Conservation (phyloP, 1,284 basidiomycete species). For the Papiliotrema laurentii region DNA sequence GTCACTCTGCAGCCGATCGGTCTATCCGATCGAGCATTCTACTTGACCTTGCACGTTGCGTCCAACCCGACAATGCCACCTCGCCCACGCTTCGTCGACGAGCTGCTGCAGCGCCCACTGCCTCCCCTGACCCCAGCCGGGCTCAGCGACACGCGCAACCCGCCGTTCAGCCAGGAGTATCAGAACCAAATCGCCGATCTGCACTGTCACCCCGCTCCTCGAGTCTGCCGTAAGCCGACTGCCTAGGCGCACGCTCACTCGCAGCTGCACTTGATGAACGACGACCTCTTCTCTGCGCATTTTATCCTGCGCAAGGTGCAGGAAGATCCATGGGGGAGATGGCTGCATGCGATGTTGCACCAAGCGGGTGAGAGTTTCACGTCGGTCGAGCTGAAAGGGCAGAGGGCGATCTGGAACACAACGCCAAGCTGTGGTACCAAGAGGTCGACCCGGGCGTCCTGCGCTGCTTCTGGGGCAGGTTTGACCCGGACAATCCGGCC, state of each 20-base stretch:
- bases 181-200: conserved; percentile 12
- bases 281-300: conserved; percentile 26
- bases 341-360: conserved; percentile 17
- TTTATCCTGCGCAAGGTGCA: conserved; percentile 26
- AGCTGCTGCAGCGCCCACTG: conserved; percentile 11
- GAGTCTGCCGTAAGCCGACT: conserved; percentile 9
- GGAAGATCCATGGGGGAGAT: conserved; percentile 25
- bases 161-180: conserved; percentile 5
- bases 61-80: no score
- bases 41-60: no score
- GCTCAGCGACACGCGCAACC: conserved; percentile 10
- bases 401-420: conserved; percentile 21
- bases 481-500: not conserved
- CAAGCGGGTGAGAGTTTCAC: conserved; percentile 4
- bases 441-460: conserved; percentile 14
- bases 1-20: no score
- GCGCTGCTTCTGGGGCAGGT: conserved; percentile 4
- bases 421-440: conserved; percentile 18
- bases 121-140: conserved; percentile 7
- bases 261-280: conserved; percentile 22
- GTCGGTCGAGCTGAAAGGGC: not conserved
- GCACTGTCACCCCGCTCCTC: conserved; percentile 11
- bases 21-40: no score
- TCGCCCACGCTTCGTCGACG: conserved; percentile 8
- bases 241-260: not conserved